A percentile compares a stretch with the other conserved stretches of the same genome.
phyloP scores from a whole-genome alignment of 768 basidiomycete genomes.

The Trametes cubensis region DNA sequence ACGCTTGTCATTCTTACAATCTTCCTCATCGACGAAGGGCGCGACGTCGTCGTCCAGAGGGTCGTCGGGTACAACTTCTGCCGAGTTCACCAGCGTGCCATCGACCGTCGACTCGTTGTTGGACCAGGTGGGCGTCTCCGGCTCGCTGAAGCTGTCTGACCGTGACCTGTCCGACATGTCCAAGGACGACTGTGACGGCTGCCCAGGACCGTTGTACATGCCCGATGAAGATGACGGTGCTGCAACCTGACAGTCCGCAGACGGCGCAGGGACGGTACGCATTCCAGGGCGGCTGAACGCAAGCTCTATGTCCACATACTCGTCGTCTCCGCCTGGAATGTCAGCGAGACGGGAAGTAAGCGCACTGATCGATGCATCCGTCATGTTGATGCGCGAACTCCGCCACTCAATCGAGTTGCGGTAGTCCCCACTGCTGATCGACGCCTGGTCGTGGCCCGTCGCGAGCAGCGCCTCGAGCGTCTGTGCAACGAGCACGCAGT shows the following conservation, averaged over 20 bases:
- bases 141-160: conserved; percentile 24
- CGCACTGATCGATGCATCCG: conserved; percentile 48
- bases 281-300: conserved; percentile 29
- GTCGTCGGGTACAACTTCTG: conserved; percentile 7
- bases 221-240: conserved; percentile 20
- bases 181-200: conserved; percentile 35
- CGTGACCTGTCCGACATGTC: conserved; percentile 26
- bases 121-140: conserved; percentile 26
- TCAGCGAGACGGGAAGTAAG: conserved; percentile 36
- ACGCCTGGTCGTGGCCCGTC: conserved; percentile 72
- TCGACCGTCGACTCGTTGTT: conserved; percentile 10
- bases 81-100: conserved; percentile 13
- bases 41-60: conserved; percentile 20
- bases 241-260: conserved; percentile 5
- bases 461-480: conserved; percentile 63
- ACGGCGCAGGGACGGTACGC: conserved; percentile 13
- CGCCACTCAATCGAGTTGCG: conserved; percentile 78
- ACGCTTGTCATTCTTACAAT: conserved; percentile 19
- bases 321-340: conserved; percentile 51
- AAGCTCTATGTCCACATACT: conserved; percentile 32
- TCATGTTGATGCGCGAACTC: conserved; percentile 67
- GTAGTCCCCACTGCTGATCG: conserved; percentile 70
- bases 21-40: conserved; percentile 29
- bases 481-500: conserved; percentile 57
- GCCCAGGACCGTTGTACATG: conserved; percentile 31